phyloP scores from a whole-genome alignment of 441 rosid genomes.

The Metrosideros polymorpha region DNA sequence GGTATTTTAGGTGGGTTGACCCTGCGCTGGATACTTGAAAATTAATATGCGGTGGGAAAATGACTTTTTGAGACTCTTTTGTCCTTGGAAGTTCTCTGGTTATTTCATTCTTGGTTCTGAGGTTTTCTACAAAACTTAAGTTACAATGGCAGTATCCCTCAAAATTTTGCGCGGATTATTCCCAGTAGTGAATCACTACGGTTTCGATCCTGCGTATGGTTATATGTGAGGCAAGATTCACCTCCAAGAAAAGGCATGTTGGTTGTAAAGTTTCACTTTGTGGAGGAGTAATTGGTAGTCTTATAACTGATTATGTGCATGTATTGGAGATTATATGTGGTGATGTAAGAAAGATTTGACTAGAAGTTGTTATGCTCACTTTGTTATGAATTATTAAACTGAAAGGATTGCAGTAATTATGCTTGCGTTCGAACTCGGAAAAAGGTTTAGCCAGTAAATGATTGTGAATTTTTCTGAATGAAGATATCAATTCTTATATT shows the following conservation, averaged over 20 bases:
- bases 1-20: background rate
- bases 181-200: background rate
- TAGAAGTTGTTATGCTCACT: background rate
- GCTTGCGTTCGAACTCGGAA: background rate
- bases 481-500: background rate
- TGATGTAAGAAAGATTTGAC: background rate
- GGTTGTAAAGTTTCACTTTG: background rate
- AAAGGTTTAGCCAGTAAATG: background rate
- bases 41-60: background rate
- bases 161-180: background rate
- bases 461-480: background rate
- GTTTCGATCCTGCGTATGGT: background rate
- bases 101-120: background rate
- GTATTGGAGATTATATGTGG: background rate
- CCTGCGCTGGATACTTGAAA: background rate
- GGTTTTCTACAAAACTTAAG: background rate
- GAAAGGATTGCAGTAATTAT: background rate
- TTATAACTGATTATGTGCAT: background rate
- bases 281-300: background rate
- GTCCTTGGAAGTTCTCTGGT: background rate
- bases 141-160: background rate
- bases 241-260: background rate
- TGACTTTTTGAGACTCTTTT: background rate
- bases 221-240: background rate
- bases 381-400: background rate